phyloP scores from a whole-genome alignment of 768 basidiomycete genomes.

The Dacryopinax primogenitus region DNA sequence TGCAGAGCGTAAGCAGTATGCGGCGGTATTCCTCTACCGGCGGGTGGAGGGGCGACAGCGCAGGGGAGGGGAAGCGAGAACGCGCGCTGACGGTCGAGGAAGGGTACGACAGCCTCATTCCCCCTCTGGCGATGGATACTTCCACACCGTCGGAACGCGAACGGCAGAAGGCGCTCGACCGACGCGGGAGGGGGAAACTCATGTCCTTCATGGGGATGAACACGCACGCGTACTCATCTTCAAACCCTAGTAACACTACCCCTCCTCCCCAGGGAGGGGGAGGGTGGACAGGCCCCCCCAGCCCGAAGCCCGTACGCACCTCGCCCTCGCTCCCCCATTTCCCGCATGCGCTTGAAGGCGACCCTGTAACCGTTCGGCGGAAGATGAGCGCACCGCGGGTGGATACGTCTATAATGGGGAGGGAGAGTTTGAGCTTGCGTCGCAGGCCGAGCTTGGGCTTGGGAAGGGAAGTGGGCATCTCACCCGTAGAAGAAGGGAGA shows the following conservation, averaged over 20 bases:
- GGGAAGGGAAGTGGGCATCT: slow-evolving; percentile 2
- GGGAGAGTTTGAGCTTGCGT: background rate
- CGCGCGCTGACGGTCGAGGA: background rate
- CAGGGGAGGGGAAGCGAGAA: background rate
- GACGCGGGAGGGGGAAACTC: background rate
- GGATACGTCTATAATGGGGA: background rate
- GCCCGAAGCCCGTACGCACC: background rate
- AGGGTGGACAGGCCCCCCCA: background rate
- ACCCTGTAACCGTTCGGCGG: background rate
- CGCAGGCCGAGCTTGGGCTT: background rate
- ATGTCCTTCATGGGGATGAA: background rate
- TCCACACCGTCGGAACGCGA: background rate
- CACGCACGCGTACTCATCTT: background rate
- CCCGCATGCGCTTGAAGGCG: background rate
- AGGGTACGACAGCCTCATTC: background rate
- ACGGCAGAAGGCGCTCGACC: background rate
- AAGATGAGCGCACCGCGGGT: background rate
- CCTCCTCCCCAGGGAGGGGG: background rate
- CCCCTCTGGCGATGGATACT: background rate
- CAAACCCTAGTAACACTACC: background rate
- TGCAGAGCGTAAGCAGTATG: background rate
- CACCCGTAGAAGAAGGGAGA: background rate
- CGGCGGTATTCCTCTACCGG: background rate
- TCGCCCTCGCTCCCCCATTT: background rate
- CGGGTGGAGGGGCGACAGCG: background rate